Evolutionary conservation across 2,329 filamentous ascomycete species (phyloP).

Genomic region (Microdochium paspali): DNA sequence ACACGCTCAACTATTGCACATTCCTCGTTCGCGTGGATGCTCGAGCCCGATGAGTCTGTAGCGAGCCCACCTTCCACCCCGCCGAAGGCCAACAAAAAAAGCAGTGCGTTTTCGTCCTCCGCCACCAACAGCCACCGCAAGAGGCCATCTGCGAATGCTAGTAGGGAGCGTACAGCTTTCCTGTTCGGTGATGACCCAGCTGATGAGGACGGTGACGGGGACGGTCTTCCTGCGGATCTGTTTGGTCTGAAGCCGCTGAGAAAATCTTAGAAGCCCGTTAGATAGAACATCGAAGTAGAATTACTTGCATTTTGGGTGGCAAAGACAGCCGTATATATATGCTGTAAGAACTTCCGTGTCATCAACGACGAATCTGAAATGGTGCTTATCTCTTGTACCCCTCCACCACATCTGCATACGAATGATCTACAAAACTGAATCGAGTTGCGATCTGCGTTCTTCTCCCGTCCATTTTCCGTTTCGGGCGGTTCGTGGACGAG

Average conservation of each 20-base stretch:
- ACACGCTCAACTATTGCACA: conserved; percentile 60
- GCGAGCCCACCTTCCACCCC: conserved; percentile 10
- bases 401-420: no score
- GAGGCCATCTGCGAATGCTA: conserved; percentile 30
- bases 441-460: no score
- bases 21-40: conserved; percentile 74
- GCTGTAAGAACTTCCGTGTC: neutral
- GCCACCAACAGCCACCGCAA: conserved; percentile 26
- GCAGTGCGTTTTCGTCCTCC: conserved; percentile 11
- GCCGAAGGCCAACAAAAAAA: conserved; percentile 17
- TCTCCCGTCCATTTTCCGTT: neutral
- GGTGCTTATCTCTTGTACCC: no score
- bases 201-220: conserved; percentile 22
- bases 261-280: conserved; percentile 18
- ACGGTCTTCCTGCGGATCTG: conserved; percentile 35
- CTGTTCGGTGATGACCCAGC: conserved; percentile 45
- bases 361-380: neutral
- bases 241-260: conserved; percentile 45
- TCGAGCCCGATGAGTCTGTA: conserved; percentile 43
- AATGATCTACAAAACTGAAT: neutral
- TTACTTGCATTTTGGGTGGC: no score
- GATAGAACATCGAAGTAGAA: no score
- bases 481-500: neutral
- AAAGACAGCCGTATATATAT: no score
- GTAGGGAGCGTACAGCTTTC: conserved; percentile 47